A percentile compares a stretch with the other conserved stretches of the same genome.
phyloP scores from a whole-genome alignment of 2,329 filamentous ascomycete genomes.

The Zasmidium citrigriseum region DNA sequence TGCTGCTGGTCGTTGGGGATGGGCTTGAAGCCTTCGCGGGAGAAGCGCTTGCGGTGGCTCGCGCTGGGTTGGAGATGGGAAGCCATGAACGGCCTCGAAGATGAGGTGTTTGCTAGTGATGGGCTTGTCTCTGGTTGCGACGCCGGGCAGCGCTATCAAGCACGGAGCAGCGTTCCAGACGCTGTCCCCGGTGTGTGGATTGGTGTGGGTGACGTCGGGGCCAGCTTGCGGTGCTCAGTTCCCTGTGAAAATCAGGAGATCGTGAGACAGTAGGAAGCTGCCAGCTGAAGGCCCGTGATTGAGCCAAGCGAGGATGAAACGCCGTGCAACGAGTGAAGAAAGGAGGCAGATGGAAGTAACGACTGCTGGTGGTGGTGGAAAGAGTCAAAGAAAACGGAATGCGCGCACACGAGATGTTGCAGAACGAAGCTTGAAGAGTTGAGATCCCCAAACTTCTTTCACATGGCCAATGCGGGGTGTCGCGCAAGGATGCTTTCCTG shows the following conservation, averaged over 20 bases:
- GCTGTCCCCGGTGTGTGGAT: not conserved
- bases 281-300: not conserved
- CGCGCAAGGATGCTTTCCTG: not conserved
- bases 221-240: not conserved
- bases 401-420: too few relatives aligned
- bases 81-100: constrained; percentile 13
- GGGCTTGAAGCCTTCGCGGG: constrained; percentile 31
- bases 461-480: not conserved
- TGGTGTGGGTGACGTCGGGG: not conserved
- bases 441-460: not conserved
- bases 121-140: not conserved
- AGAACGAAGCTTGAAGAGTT: too few relatives aligned
- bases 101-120: not conserved
- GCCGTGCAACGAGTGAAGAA: not conserved
- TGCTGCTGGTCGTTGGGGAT: constrained; percentile 24
- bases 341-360: not conserved
- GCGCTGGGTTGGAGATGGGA: constrained; percentile 19
- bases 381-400: too few relatives aligned
- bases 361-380: not conserved
- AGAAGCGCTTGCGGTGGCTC: constrained; percentile 28
- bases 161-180: not conserved
- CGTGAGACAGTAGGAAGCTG: not conserved
- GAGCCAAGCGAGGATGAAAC: not conserved
- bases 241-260: not conserved
- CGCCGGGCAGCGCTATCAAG: not conserved